phyloP scores from a whole-genome alignment of 129 eudicot genomes.

The Centaurea solstitialis region DNA sequence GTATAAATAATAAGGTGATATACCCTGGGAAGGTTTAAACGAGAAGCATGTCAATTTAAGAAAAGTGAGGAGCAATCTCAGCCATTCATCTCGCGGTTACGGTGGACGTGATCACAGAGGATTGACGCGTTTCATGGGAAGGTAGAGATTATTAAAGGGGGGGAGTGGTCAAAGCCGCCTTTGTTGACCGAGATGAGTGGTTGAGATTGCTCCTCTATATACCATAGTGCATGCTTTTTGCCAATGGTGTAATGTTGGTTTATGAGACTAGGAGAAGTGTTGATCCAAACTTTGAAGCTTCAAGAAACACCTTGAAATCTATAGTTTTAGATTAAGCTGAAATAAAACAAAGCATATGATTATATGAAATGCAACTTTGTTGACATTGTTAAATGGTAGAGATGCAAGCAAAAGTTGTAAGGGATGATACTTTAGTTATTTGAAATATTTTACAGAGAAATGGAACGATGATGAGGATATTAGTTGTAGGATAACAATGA shows the following conservation, averaged over 20 bases:
- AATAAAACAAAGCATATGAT: not conserved
- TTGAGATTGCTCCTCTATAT: no score
- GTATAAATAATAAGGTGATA: no score
- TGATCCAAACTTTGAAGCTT: not conserved
- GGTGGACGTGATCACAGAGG: no score
- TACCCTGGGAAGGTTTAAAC: no score
- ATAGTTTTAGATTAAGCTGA: not conserved
- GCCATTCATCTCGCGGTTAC: no score
- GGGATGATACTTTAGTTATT: slow-evolving; percentile 18
- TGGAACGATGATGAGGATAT: not conserved
- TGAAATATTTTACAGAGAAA: not conserved
- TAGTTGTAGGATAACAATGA: not conserved
- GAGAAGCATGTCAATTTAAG: no score
- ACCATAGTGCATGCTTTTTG: not conserved
- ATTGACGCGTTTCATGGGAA: no score
- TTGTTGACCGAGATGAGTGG: no score
- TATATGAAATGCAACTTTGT: not conserved
- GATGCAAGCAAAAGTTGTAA: not conserved
- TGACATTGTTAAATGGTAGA: not conserved
- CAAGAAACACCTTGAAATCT: not conserved
- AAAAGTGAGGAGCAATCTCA: no score
- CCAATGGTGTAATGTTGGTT: not conserved
- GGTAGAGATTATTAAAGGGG: no score
- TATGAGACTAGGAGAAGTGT: not conserved
- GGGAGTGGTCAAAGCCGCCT: no score